phyloP scores from a whole-genome alignment of 2,329 filamentous ascomycete genomes.

The Ceratocystis lukuohia region DNA sequence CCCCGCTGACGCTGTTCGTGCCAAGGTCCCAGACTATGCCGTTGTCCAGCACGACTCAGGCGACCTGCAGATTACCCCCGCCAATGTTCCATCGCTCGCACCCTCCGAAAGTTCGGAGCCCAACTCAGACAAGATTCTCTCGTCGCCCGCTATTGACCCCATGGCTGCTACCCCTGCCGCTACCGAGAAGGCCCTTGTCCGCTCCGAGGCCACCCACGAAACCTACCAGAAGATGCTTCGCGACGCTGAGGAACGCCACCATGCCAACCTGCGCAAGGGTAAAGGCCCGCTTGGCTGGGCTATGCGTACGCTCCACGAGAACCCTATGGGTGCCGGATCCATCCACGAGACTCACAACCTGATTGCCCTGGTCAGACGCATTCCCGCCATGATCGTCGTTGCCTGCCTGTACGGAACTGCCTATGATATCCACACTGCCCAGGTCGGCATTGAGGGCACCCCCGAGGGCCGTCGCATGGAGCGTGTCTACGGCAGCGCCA shows the following conservation, averaged over 20 bases:
- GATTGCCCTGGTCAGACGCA: conserved; percentile 45
- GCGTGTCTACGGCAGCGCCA: conserved; percentile 49
- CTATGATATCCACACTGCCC: conserved; percentile 71
- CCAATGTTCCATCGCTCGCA: conserved; percentile 24
- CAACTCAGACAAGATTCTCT: conserved; percentile 29
- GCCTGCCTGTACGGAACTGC: conserved; percentile 59
- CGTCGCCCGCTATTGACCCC: conserved; percentile 25
- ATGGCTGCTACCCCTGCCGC: conserved; percentile 16
- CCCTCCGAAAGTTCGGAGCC: conserved; percentile 36
- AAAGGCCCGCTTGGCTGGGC: conserved; percentile 67
- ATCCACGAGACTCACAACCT: conserved; percentile 66
- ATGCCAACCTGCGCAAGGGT: conserved; percentile 48
- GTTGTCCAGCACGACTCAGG: conserved; percentile 43
- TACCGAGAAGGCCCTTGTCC: conserved; percentile 33
- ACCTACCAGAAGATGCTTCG: conserved; percentile 50
- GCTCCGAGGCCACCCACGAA: conserved; percentile 36
- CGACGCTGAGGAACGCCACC: conserved; percentile 42
- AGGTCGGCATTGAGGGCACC: conserved; percentile 55
- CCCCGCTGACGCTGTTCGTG: conserved; percentile 38
- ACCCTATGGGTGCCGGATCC: conserved; percentile 57
- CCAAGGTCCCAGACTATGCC: conserved; percentile 59
- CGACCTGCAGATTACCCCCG: conserved; percentile 24
- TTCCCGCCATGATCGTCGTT: conserved; percentile 53
- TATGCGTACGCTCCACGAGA: conserved; percentile 61
- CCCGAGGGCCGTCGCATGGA: conserved; percentile 61